Evolutionary conservation across 495 filamentous ascomycete species (phyloP).

Genomic region (Xylaria intraflava): DNA sequence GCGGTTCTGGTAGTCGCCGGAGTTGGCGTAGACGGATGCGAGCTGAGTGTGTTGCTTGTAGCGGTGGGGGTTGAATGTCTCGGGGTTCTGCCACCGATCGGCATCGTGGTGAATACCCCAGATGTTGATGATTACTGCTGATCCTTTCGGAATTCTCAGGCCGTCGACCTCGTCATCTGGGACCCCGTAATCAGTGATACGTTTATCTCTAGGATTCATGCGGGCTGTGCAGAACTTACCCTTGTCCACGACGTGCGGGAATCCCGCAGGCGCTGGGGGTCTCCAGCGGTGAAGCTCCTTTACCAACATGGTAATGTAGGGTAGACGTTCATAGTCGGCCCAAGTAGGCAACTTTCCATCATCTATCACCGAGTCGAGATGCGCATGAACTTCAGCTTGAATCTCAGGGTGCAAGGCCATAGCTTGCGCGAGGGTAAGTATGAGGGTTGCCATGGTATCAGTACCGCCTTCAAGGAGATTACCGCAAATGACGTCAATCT

Average conservation of each 20-base stretch:
- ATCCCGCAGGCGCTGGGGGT: background rate
- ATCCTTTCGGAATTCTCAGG: background rate
- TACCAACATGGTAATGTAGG: background rate
- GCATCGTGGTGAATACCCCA: conserved; percentile 1
- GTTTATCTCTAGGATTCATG: too few relatives aligned
- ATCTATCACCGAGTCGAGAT: background rate
- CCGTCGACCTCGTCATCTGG: conserved; percentile 1
- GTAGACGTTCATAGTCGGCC: conserved; percentile 1
- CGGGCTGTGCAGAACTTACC: background rate
- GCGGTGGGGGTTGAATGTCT: background rate
- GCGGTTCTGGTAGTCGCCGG: background rate
- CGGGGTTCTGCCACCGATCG: background rate
- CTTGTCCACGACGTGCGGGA: background rate
- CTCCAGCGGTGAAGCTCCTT: conserved; percentile 2
- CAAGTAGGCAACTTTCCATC: background rate
- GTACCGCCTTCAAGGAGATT: conserved; percentile 1
- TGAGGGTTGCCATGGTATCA: conserved; percentile 1
- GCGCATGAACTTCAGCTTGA: background rate
- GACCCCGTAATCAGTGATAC: background rate
- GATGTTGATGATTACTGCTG: background rate
- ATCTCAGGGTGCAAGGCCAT: background rate
- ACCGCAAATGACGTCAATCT: conserved; percentile 1
- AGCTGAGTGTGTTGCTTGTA: background rate
- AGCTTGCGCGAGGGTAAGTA: background rate
- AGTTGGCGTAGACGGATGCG: background rate